Evolutionary conservation across 2,329 filamentous ascomycete genomes (phyloP).

Genomic region (Leptographium procerum): DNA sequence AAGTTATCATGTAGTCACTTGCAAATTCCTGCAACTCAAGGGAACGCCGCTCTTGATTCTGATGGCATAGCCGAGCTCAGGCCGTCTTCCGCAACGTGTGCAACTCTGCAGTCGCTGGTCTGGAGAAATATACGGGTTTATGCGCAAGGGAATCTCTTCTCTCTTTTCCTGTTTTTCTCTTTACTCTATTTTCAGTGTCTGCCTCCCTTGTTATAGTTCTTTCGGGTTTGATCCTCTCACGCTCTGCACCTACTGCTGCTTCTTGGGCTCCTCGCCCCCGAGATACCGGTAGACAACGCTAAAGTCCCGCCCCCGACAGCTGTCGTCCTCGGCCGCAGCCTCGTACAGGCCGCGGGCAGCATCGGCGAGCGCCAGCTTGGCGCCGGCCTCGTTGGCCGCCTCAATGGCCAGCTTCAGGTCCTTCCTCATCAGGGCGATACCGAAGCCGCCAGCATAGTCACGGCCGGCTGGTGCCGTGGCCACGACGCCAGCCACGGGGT

Average conservation of each 20-base stretch:
- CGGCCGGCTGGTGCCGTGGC: conserved; percentile 62
- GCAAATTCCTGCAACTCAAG: no score
- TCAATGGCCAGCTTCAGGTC: conserved; percentile 61
- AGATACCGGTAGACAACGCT: conserved; percentile 70
- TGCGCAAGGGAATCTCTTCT: no score
- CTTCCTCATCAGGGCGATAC: conserved; percentile 69
- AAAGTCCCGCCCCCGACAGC: conserved; percentile 62
- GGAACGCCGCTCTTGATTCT: no score
- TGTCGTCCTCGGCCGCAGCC: conserved; percentile 47
- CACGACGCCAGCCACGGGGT: conserved; percentile 79
- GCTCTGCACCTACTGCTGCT: neutral
- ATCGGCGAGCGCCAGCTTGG: conserved; percentile 52
- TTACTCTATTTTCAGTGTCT: no score
- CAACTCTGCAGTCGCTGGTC: no score
- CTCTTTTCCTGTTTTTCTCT: no score
- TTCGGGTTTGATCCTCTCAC: no score
- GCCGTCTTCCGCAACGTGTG: no score
- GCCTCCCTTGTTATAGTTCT: no score
- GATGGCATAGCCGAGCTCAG: no score
- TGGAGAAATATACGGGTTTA: no score
- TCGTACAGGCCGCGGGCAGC: conserved; percentile 58
- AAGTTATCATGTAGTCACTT: no score
- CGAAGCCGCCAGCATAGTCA: conserved; percentile 70
- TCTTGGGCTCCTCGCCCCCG: conserved; percentile 34
- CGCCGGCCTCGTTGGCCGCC: conserved; percentile 58